Evolutionary conservation across 257 asterid genomes (phyloP), one percentile per base, ranked within the genome.

Genomic region (Penstemon newberryi): DNA sequence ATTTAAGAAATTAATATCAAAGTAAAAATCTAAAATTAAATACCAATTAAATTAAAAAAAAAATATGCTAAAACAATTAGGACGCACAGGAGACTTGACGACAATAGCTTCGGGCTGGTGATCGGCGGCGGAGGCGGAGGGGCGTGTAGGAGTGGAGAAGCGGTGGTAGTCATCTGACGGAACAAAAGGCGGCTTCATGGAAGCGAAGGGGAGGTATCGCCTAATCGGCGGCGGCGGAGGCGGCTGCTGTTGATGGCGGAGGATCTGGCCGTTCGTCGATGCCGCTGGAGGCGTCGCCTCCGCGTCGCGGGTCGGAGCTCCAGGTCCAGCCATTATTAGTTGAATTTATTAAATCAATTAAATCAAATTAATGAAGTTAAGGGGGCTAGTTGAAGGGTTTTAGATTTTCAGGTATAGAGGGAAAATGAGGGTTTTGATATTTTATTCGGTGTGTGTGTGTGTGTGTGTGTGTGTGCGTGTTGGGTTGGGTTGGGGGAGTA

Each of bases 161-260:
- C 87, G 89, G 81, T 91, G 95, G 63, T 91, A 89, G 69, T 87
- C 96, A 50, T 82, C 89, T 4, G 93, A 75, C 61, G 81, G 62
- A 38, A 79, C 78, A 65, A 89, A 89, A 46, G 96, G 93, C 65
- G 96, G 90, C 80, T 80, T 91, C 95, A 87, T 86, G 10, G 95
- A 82, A 5, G 89, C 81, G 70, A 91, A 91, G 6, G 96, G 90
- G 18, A 89, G 75, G 75, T 91, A 88, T n/a, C 96, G 85, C 71
- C 88, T 86, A 69, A 83, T 89, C 81, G 86, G 70, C 45, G 72
- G 52, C 60, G 77, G 84, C 82, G 70, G 89, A 72, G 78, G 73
- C 73, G 69, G 33, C 33, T 25, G 33, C 33, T 25, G 79, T 69
- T 78, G 82, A 68, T 56, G 79, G 74, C 38, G 78, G 55, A 65